A percentile compares a stretch with the other conserved stretches of the same genome.
phyloP scores from a whole-genome alignment of 805 yeast genomes.

The Candida caryicola region DNA sequence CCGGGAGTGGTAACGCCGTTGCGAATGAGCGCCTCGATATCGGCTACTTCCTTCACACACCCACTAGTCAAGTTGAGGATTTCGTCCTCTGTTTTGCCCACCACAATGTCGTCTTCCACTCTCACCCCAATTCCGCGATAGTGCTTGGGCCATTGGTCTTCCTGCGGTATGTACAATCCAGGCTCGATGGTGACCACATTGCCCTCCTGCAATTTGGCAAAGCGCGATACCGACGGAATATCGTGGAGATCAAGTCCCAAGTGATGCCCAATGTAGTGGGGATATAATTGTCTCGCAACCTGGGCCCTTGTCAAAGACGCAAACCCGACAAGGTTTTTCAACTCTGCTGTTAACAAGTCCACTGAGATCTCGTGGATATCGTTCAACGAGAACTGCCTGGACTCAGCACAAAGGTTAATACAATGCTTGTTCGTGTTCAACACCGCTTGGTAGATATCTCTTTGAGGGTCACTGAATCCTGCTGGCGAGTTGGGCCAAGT shows the following conservation, averaged over 20 bases:
- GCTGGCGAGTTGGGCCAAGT: constrained; percentile 88
- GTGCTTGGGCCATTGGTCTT: constrained; percentile 68
- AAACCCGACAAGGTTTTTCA: constrained; percentile 70
- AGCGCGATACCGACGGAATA: constrained; percentile 61
- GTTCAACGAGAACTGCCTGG: constrained; percentile 53
- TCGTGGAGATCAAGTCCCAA: constrained; percentile 92
- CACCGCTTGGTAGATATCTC: constrained; percentile 85
- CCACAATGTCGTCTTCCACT: constrained; percentile 89
- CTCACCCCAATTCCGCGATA: constrained; percentile 90
- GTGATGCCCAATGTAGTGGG: constrained; percentile 95
- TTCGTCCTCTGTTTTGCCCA: constrained; percentile 58
- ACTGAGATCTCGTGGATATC: constrained; percentile 76
- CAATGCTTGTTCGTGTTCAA: constrained; percentile 77
- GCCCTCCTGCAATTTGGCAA: constrained; percentile 52
- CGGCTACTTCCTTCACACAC: constrained; percentile 82
- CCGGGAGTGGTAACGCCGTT: constrained; percentile 56
- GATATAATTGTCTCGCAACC: constrained; percentile 58
- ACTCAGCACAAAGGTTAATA: constrained; percentile 63
- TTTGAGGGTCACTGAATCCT: constrained; percentile 71
- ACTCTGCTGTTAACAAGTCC: constrained; percentile 53
- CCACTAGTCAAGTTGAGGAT: constrained; percentile 63
- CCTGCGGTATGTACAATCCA: constrained; percentile 84
- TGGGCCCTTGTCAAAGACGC: constrained; percentile 48
- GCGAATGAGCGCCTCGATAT: constrained; percentile 67
- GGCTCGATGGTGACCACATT: constrained; percentile 96